Base-by-base conservation (phyloP, 2,329 filamentous ascomycete species). In the Aphanoascus verrucosus region DNA sequence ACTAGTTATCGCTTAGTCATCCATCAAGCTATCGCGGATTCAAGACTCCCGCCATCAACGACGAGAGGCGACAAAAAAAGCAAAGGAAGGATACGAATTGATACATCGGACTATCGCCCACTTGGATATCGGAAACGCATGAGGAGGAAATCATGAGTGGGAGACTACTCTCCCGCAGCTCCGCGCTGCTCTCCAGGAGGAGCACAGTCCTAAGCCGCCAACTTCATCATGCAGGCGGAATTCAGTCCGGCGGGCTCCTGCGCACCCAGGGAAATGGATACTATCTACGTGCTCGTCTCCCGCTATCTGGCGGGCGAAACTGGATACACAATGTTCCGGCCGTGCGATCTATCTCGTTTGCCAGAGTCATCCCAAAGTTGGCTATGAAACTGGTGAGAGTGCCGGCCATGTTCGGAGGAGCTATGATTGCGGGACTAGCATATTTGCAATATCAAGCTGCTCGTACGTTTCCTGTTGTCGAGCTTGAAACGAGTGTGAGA, bases 361-460 rank as follows among this genome's bases (percentile, higher is more conserved):
- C 76, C n/a, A 73, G 82, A 43, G 74, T 77, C 11, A 74, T 98
- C 32, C 94, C 94, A 1, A 91, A 88, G 67, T 77, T 98, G 49
- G 83, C 93, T n/a, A 72, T 93, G 65, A 98, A 96, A 74, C 85
- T 98, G 61, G 79, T 84, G 35, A 82, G 89, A 54, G 76, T 95
- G 52, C 93, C 93, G 17, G 93, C 93, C 55, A 85, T 96, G 73
- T 90, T 95, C 63, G 93, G 91, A 41, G 89, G 88, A 41, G 80
- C 90, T 45, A 87, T 89, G 64, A 80, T 98, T 60, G 90, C 88
- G 12, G 87, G 86, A 2, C 73, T 94, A 55, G 89, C 89, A 23
- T 98, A 95, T 78, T 74, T 98, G 47, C 93, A 98, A 67, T 97
- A 98, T 67, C 93, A 98, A 71, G 91, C 93, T 58, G 83, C 84